A percentile compares a stretch with the other conserved stretches of the same genome.
Evolutionary conservation across 768 basidiomycete species (phyloP).

Genomic region (Boletus tylopilopsis): DNA sequence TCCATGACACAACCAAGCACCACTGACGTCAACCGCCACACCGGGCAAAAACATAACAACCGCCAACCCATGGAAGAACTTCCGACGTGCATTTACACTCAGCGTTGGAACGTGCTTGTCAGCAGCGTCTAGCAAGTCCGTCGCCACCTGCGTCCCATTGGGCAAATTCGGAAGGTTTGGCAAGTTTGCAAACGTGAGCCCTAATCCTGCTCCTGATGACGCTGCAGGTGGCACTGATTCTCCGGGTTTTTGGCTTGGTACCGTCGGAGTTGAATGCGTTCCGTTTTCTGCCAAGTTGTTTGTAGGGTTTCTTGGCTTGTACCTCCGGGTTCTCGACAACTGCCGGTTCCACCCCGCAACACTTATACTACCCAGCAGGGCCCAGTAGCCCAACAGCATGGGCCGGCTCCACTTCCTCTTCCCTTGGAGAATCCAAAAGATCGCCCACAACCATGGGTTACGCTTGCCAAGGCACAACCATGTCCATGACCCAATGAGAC

Average conservation of each 20-base stretch:
- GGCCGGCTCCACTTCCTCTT: constrained; percentile 74
- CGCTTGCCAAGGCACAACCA: constrained; percentile 77
- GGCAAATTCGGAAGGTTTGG: constrained; percentile 50
- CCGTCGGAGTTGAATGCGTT: constrained; percentile 25
- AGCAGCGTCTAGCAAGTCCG: constrained; percentile 73
- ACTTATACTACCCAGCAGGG: constrained; percentile 68
- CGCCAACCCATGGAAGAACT: constrained; percentile 95
- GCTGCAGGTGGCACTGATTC: constrained; percentile 10
- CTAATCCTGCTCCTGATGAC: constrained; percentile 26
- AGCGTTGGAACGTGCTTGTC: constrained; percentile 89
- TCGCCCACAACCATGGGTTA: constrained; percentile 84
- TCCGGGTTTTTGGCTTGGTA: constrained; percentile 20
- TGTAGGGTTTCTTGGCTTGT: constrained; percentile 45
- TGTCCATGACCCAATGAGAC: constrained; percentile 90
- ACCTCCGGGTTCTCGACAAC: constrained; percentile 70
- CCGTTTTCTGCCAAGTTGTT: constrained; percentile 34
- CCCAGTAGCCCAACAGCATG: constrained; percentile 84
- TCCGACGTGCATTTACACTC: constrained; percentile 86
- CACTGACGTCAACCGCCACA: constrained; percentile 82
- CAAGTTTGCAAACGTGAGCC: constrained; percentile 40
- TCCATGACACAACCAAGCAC: constrained; percentile 4
- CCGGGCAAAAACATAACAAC: constrained; percentile 97
- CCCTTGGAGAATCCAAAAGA: constrained; percentile 77
- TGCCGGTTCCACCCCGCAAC: constrained; percentile 96
- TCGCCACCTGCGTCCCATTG: constrained; percentile 58